Conservation (phyloP, 2,329 filamentous ascomycete genomes). For the Paecilomyces niveus region DNA sequence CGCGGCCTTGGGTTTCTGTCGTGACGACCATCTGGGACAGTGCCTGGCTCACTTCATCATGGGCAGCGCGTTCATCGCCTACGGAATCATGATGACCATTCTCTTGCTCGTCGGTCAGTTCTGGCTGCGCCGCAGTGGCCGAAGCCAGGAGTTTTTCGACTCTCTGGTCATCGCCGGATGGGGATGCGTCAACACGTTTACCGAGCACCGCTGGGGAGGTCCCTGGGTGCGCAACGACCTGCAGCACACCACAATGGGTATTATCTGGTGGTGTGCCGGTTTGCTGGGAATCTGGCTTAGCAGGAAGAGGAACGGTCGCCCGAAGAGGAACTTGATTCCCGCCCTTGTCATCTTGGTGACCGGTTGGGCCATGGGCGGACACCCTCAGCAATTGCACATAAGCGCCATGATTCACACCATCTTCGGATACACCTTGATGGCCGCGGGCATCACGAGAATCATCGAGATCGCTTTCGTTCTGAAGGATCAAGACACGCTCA, state of each 20-base stretch:
- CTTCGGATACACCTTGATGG: slow-evolving; percentile 96
- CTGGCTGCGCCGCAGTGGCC: slow-evolving; percentile 74
- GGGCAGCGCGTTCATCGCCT: slow-evolving; percentile 92
- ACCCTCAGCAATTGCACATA: slow-evolving; percentile 75
- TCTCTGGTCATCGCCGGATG: slow-evolving; percentile 83
- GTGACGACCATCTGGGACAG: slow-evolving; percentile 83
- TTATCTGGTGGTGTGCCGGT: slow-evolving; percentile 96
- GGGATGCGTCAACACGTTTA: slow-evolving; percentile 98
- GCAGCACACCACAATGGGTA: slow-evolving; percentile 99
- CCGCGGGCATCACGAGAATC: slow-evolving; percentile 71
- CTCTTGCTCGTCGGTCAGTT: slow-evolving; percentile 80
- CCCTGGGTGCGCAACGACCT: slow-evolving; percentile 89
- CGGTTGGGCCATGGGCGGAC: slow-evolving; percentile 90
- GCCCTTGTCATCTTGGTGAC: slow-evolving; percentile 86
- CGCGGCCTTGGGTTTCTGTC: slow-evolving; percentile 84
- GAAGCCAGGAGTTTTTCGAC: slow-evolving; percentile 96
- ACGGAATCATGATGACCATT: slow-evolving; percentile 80
- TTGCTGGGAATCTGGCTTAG: slow-evolving; percentile 89
- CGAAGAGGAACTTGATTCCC: slow-evolving; percentile 88
- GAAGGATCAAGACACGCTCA: slow-evolving; percentile 59
- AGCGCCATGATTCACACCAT: slow-evolving; percentile 82
- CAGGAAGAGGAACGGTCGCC: slow-evolving; percentile 70
- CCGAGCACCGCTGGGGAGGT: slow-evolving; percentile 88
- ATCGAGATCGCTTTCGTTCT: slow-evolving; percentile 89
- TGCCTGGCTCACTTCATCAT: slow-evolving; percentile 98